Evolutionary conservation across 768 basidiomycete species (phyloP).

Genomic region (Pisolithus tinctorius): DNA sequence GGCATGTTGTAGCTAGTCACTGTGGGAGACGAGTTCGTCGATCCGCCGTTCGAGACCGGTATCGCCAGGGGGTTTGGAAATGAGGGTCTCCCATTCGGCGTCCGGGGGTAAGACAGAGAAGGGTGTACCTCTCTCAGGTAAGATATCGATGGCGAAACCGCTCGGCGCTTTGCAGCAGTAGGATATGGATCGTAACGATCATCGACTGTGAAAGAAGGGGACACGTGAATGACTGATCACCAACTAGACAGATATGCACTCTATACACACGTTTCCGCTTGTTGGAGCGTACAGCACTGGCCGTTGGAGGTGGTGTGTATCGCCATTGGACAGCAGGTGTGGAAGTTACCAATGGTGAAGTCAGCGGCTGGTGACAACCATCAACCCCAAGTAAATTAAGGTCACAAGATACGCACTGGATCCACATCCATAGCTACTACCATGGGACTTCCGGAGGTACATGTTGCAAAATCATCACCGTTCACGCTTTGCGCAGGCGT

Average conservation of each 20-base stretch:
- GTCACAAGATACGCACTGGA: conserved; percentile 40
- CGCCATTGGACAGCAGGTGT: conserved; percentile 63
- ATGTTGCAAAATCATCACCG: conserved; percentile 58
- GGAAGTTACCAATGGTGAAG: conserved; percentile 57
- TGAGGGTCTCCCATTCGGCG: conserved; percentile 52
- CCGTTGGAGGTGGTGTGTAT: conserved; percentile 75
- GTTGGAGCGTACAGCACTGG: conserved; percentile 68
- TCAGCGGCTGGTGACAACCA: conserved; percentile 35
- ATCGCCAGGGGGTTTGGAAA: conserved; percentile 63
- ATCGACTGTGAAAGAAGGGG: conserved; percentile 43
- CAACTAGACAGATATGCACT: conserved; percentile 1
- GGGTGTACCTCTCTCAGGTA: conserved; percentile 57
- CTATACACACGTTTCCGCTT: conserved; percentile 67
- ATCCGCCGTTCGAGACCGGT: conserved; percentile 50
- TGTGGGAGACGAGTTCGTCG: conserved; percentile 70
- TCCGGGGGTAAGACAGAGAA: conserved; percentile 37
- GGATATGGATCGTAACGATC: conserved; percentile 85
- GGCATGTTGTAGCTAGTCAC: conserved; percentile 46
- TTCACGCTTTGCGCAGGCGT: conserved; percentile 60
- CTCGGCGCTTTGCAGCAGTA: conserved; percentile 68
- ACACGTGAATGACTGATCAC: conserved; percentile 7
- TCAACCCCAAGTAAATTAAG: conserved; percentile 12
- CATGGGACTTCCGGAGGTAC: conserved; percentile 55
- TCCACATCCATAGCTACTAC: conserved; percentile 65
- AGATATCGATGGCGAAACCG: conserved; percentile 74